phyloP scores from a whole-genome alignment of 805 yeast species.

The Candida insectalens region DNA sequence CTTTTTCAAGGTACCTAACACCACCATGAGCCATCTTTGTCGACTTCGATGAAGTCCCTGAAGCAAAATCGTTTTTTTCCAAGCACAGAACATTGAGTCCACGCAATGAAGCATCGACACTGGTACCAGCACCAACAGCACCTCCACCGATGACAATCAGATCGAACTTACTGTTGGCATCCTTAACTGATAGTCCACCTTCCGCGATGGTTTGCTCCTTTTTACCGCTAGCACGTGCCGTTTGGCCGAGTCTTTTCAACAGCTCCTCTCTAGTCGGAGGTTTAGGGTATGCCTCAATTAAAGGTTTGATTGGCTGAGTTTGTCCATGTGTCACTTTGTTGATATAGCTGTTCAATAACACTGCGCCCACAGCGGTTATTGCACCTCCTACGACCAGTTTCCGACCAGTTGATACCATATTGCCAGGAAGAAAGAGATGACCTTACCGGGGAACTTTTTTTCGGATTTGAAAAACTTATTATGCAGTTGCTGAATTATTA shows the following conservation, averaged over 20 bases:
- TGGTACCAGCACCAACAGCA: slow-evolving; percentile 91
- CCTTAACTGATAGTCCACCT: slow-evolving; percentile 10
- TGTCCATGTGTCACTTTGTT: slow-evolving; percentile 7
- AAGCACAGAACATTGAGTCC: slow-evolving; percentile 83
- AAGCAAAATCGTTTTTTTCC: slow-evolving; percentile 83
- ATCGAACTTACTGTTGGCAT: slow-evolving; percentile 51
- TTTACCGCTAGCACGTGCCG: slow-evolving; percentile 6
- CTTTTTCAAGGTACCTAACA: slow-evolving; percentile 90
- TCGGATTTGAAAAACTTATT: no score
- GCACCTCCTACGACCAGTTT: slow-evolving; percentile 6
- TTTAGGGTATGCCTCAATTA: slow-evolving; percentile 32
- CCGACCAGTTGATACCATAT: not conserved
- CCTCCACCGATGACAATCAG: slow-evolving; percentile 92
- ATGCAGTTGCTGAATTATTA: no score
- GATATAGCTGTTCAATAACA: slow-evolving; percentile 5
- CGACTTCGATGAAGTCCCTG: slow-evolving; percentile 88
- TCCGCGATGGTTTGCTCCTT: slow-evolving; percentile 3
- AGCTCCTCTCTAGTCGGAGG: slow-evolving; percentile 53
- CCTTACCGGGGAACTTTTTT: no score
- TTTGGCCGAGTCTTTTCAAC: slow-evolving; percentile 32
- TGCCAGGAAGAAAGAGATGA: no score
- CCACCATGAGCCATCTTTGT: slow-evolving; percentile 98
- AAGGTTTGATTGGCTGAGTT: slow-evolving; percentile 24
- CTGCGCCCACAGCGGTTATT: slow-evolving; percentile 7
- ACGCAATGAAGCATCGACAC: slow-evolving; percentile 83